Conservation (phyloP, 2,329 filamentous ascomycete genomes). For the Corynespora cassiicola region DNA sequence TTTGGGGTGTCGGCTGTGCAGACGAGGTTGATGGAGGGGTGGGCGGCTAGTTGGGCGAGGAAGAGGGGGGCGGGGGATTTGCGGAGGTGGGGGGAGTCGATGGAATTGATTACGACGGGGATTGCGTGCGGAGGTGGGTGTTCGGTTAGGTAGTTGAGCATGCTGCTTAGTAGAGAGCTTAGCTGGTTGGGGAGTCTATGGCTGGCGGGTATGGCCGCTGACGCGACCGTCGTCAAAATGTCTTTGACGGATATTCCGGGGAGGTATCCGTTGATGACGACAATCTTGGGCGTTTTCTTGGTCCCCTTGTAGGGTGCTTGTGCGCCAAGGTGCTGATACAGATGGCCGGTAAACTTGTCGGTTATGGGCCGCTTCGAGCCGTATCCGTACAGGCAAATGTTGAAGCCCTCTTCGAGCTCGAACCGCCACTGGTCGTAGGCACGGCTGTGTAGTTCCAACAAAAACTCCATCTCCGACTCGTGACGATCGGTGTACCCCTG, state of each 20-base stretch:
- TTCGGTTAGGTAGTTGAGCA: constrained; percentile 68
- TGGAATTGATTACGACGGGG: constrained; percentile 81
- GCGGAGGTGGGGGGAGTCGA: constrained; percentile 81
- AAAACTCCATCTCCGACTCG: constrained; percentile 69
- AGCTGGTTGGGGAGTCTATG: constrained; percentile 69
- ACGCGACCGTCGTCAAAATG: constrained; percentile 71
- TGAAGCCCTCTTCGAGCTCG: constrained; percentile 86
- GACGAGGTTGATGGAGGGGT: constrained; percentile 74
- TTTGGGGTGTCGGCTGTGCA: constrained; percentile 88
- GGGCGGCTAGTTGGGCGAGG: constrained; percentile 77
- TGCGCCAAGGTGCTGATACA: constrained; percentile 58
- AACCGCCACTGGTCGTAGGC: constrained; percentile 93
- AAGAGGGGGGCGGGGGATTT: constrained; percentile 72
- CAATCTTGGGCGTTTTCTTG: constrained; percentile 64
- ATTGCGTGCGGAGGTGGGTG: constrained; percentile 52
- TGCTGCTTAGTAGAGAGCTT: constrained; percentile 69
- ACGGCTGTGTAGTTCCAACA: constrained; percentile 77
- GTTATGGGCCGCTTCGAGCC: constrained; percentile 84
- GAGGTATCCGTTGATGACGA: constrained; percentile 87
- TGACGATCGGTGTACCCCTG: constrained; percentile 73
- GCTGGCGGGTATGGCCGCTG: constrained; percentile 61
- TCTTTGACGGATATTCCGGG: constrained; percentile 71
- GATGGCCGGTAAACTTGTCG: constrained; percentile 74
- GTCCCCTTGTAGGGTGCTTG: constrained; percentile 32
- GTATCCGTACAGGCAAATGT: constrained; percentile 89